Conservation (phyloP, 148 eudicot species). For the Rhododendron henanense region DNA sequence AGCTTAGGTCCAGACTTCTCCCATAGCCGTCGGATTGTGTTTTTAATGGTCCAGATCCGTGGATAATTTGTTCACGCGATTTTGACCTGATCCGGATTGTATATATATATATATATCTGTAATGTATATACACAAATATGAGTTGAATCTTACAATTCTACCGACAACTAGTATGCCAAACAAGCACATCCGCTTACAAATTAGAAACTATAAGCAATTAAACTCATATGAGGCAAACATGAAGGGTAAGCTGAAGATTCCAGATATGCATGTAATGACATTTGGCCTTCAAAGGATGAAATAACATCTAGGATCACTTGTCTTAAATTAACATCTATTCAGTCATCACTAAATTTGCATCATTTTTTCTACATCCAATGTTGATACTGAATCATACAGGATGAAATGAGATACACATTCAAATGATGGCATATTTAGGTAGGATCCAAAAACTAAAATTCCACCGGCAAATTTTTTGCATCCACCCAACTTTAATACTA, state of each 20-base stretch:
- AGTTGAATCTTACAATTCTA: background rate
- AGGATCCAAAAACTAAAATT: background rate
- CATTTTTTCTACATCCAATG: background rate
- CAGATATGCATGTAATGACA: background rate
- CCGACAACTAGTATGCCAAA: background rate
- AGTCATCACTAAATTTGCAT: background rate
- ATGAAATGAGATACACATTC: background rate
- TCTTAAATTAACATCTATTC: background rate
- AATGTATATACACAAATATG: background rate
- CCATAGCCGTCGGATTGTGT: no score
- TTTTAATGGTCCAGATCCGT: no score
- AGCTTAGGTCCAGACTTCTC: no score
- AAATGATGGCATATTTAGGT: background rate
- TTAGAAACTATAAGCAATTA: background rate
- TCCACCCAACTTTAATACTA: background rate
- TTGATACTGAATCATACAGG: no score
- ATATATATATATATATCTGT: background rate
- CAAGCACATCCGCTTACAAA: background rate
- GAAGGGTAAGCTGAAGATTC: background rate
- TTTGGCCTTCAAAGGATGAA: conserved; percentile 1
- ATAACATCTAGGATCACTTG: background rate
- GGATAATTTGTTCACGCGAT: no score
- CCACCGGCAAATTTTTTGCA: background rate
- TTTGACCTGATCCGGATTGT: no score
- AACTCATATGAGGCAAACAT: background rate